These are phyloP conservation scores for Cryptococcus sp. DNA, from an alignment of 1,284 basidiomycete species.

Conservation along the genomic window DNA sequence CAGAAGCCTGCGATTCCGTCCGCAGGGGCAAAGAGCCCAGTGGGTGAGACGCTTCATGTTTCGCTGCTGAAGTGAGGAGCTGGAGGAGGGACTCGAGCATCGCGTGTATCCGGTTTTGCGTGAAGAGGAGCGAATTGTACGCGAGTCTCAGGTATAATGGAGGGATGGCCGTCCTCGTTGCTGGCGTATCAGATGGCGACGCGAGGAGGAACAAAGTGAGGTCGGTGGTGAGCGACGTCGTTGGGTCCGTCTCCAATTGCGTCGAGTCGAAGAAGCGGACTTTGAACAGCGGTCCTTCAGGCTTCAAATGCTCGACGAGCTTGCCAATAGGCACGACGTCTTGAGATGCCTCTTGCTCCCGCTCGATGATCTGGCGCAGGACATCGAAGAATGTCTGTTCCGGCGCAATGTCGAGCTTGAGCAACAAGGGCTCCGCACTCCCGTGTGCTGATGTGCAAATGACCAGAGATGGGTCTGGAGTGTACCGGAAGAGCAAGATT, in stretches of 20 bases:
- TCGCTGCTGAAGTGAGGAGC: conserved; percentile 70
- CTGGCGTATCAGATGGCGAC: conserved; percentile 68
- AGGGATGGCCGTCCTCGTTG: conserved; percentile 66
- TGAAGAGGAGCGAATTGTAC: conserved; percentile 96
- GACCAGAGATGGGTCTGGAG: conserved; percentile 91
- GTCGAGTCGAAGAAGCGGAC: conserved; percentile 89
- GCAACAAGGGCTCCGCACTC: conserved; percentile 77
- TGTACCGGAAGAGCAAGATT: conserved; percentile 90
- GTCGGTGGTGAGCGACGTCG: conserved; percentile 84
- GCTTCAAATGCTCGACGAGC: conserved; percentile 71
- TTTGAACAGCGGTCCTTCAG: conserved; percentile 72
- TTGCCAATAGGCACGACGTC: conserved; percentile 83
- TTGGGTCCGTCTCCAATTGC: conserved; percentile 72
- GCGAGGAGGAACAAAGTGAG: conserved; percentile 69
- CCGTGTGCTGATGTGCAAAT: conserved; percentile 82
- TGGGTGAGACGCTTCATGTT: conserved; percentile 60
- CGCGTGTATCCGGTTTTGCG: conserved; percentile 70
- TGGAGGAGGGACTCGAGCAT: conserved; percentile 85
- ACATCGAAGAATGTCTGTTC: conserved; percentile 90
- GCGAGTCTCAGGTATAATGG: conserved; percentile 75
- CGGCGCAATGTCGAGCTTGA: conserved; percentile 82
- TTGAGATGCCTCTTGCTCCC: conserved; percentile 80
- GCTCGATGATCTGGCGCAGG: conserved; percentile 61
- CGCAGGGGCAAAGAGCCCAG: conserved; percentile 78
- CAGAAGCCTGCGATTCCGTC: conserved; percentile 68